Evolutionary conservation across 1,284 basidiomycete species (phyloP).

Genomic region (Apiotrichum porosum): DNA sequence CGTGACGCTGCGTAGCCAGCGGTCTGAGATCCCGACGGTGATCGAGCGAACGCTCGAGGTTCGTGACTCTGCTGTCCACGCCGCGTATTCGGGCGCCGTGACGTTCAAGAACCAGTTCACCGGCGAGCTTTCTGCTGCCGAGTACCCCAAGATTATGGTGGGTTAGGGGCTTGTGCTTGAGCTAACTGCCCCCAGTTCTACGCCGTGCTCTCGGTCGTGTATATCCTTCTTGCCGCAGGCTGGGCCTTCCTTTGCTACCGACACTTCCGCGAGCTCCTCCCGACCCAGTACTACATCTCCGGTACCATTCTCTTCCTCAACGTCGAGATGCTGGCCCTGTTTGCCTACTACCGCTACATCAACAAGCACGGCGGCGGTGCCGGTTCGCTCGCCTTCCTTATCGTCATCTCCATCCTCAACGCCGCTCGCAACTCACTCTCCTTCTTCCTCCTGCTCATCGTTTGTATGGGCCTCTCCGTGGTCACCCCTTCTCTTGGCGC

Average conservation of each 20-base stretch:
- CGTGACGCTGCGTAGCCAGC: constrained; percentile 57
- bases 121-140: constrained; percentile 82
- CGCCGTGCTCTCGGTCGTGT: constrained; percentile 72
- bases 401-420: constrained; percentile 80
- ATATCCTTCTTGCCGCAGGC: constrained; percentile 60
- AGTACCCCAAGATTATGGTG: constrained; percentile 97
- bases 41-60: no score
- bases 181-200: constrained; percentile 69
- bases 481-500: constrained; percentile 50
- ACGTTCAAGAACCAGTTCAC: constrained; percentile 84
- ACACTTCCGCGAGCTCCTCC: constrained; percentile 72
- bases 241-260: constrained; percentile 85
- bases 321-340: constrained; percentile 89
- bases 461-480: constrained; percentile 79
- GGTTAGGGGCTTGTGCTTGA: constrained; percentile 34
- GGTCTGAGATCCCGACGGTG: no score
- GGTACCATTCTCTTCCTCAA: constrained; percentile 80
- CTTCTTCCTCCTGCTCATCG: constrained; percentile 91
- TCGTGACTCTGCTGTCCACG: constrained; percentile 59
- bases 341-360: constrained; percentile 59
- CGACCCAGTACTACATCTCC: constrained; percentile 82
- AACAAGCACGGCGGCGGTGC: constrained; percentile 78
- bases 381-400: constrained; percentile 72
- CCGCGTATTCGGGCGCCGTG: constrained; percentile 75
- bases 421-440: constrained; percentile 86